Evolutionary conservation across 176 grass and related monocot species (phyloP).

Genomic region (Paspalum notatum): DNA sequence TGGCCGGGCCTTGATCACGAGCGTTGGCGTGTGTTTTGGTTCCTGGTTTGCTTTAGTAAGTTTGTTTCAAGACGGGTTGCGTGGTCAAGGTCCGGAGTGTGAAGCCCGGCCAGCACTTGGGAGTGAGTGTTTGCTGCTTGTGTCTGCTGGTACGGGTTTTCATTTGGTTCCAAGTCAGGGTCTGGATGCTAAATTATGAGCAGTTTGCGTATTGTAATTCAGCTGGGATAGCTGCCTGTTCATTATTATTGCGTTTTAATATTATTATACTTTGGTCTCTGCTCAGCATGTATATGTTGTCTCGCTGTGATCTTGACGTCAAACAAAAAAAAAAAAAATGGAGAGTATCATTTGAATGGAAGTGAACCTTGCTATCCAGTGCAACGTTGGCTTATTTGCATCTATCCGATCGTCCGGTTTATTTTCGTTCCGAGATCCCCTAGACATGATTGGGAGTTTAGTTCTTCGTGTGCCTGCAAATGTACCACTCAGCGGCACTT

Average conservation of each 20-base stretch:
- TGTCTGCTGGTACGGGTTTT: conserved; percentile 13
- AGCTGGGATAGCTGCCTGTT: not conserved
- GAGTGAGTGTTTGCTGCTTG: not conserved
- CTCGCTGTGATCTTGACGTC: not conserved
- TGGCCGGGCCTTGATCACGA: conserved; percentile 13
- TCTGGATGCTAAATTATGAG: conserved; percentile 25
- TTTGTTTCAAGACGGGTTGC: conserved; percentile 34
- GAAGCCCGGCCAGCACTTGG: conserved; percentile 22
- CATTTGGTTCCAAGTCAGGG: conserved; percentile 36
- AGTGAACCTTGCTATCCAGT: not conserved
- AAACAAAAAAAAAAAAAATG: too few species aligned
- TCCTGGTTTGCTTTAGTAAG: conserved; percentile 29
- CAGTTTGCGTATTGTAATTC: conserved; percentile 27
- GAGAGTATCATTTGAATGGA: not conserved
- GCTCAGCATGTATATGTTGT: not conserved
- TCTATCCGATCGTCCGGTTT: too few species aligned
- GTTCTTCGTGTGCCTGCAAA: too few species aligned
- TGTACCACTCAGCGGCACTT: too few species aligned
- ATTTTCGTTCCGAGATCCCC: too few species aligned
- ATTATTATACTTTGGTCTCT: conserved; percentile 32
- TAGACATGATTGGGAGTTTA: too few species aligned
- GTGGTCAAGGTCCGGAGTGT: conserved; percentile 36
- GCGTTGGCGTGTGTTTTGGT: conserved; percentile 37
- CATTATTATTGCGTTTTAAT: conserved; percentile 30
- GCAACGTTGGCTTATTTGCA: not conserved